Evolutionary conservation across 2,329 filamentous ascomycete genomes (phyloP).

Genomic region (Fusarium subglutinans): DNA sequence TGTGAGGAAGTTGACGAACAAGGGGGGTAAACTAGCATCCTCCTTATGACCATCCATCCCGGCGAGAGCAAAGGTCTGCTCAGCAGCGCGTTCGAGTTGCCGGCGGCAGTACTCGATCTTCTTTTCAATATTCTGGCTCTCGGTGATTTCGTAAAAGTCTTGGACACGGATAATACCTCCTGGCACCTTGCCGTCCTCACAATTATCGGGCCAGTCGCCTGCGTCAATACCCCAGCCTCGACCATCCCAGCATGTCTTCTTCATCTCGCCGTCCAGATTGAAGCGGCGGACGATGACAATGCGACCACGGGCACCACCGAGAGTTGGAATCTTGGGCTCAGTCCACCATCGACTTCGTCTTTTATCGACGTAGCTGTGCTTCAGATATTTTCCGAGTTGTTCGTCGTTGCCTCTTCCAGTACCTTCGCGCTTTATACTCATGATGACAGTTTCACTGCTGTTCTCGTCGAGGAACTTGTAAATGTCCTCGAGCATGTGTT

Average conservation of each 20-base stretch:
- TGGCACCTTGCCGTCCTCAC: conserved; percentile 74
- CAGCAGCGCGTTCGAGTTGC: conserved; percentile 78
- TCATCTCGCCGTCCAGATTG: conserved; percentile 65
- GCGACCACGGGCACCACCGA: conserved; percentile 83
- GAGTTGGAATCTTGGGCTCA: conserved; percentile 76
- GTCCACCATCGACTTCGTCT: conserved; percentile 77
- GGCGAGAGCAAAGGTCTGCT: conserved; percentile 57
- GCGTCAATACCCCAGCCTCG: conserved; percentile 69
- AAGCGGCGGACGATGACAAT: conserved; percentile 89
- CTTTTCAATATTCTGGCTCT: conserved; percentile 77
- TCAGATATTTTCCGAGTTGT: conserved; percentile 78
- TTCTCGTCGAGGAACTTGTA: conserved; percentile 81
- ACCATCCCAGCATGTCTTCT: conserved; percentile 58
- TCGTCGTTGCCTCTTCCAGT: conserved; percentile 81
- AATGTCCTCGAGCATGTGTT: conserved; percentile 74
- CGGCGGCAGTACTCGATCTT: conserved; percentile 80
- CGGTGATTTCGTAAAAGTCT: conserved; percentile 91
- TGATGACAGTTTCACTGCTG: conserved; percentile 82
- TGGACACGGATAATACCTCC: conserved; percentile 85
- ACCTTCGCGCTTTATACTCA: conserved; percentile 93
- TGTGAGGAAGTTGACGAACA: conserved; percentile 91
- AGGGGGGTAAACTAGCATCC: conserved; percentile 59
- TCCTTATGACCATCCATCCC: conserved; percentile 44
- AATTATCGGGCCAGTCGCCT: conserved; percentile 86
- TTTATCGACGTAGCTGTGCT: conserved; percentile 73